phyloP scores from a whole-genome alignment of 306 rosid species.

The Sesbania bispinosa region DNA sequence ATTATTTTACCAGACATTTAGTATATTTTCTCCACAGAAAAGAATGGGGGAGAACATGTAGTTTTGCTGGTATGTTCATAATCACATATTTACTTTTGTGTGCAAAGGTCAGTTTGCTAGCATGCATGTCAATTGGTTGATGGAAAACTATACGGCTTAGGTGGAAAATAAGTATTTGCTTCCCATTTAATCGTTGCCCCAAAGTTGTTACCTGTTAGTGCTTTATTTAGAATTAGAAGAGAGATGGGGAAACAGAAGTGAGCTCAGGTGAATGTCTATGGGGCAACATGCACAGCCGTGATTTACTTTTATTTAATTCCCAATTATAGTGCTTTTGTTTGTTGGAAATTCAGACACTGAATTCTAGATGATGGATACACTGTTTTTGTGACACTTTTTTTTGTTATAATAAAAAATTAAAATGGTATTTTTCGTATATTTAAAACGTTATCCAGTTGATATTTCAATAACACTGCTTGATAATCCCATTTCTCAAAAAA shows the following conservation, averaged over 20 bases:
- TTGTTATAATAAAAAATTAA: too few species aligned
- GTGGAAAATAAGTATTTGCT: background rate
- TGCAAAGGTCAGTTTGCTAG: background rate
- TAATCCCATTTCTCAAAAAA: too few species aligned
- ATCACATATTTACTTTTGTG: background rate
- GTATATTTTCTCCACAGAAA: slow-evolving; percentile 3
- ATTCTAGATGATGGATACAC: too few species aligned
- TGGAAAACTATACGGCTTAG: background rate
- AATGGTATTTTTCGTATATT: too few species aligned
- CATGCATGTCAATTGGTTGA: background rate
- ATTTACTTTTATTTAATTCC: background rate
- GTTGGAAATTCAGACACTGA: background rate
- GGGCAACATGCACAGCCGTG: background rate
- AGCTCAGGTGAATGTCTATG: background rate
- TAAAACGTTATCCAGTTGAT: too few species aligned
- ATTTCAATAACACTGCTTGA: too few species aligned
- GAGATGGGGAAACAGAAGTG: background rate
- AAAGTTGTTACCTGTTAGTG: too few species aligned
- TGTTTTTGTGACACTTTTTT: too few species aligned
- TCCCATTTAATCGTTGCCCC: background rate
- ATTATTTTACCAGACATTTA: slow-evolving; percentile 24
- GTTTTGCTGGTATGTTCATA: background rate
- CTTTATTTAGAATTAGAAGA: too few species aligned
- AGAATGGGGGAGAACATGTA: background rate
- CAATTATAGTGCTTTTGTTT: background rate